Evolutionary conservation across 257 asterid genomes (phyloP).

Genomic region (Thymus mandschuricus): DNA sequence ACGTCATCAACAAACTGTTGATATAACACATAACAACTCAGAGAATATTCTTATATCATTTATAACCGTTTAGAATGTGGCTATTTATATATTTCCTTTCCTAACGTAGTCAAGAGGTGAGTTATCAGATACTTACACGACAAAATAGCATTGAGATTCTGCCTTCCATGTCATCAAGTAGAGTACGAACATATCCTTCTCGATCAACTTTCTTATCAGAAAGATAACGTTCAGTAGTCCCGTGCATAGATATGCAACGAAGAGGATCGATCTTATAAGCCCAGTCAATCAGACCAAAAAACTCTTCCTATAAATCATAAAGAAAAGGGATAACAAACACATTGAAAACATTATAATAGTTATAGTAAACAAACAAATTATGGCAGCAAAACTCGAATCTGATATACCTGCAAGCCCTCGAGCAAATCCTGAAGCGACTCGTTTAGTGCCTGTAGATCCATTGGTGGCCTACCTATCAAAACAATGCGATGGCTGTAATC

Average conservation of each 20-base stretch:
- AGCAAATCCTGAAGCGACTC: slow-evolving; percentile 86
- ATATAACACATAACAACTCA: slow-evolving; percentile 11
- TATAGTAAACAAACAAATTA: slow-evolving; percentile 23
- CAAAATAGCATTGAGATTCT: slow-evolving; percentile 75
- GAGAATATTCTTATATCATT: neutral
- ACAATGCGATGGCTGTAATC: slow-evolving; percentile 26
- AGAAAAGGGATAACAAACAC: slow-evolving; percentile 10
- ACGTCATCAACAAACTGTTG: slow-evolving; percentile 94
- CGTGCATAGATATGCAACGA: slow-evolving; percentile 97
- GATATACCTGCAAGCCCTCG: slow-evolving; percentile 88
- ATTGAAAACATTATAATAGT: slow-evolving; percentile 12
- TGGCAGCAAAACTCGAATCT: slow-evolving; percentile 24
- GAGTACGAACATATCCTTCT: slow-evolving; percentile 84
- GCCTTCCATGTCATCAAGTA: slow-evolving; percentile 94
- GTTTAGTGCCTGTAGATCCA: slow-evolving; percentile 79
- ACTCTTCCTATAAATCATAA: slow-evolving; percentile 71
- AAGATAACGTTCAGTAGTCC: slow-evolving; percentile 88
- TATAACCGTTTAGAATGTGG: slow-evolving; percentile 89
- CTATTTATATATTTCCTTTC: slow-evolving; percentile 24
- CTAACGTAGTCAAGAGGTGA: neutral
- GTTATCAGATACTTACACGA: slow-evolving; percentile 64
- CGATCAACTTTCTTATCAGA: slow-evolving; percentile 93
- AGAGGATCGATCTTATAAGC: slow-evolving; percentile 95
- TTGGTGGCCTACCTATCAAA: slow-evolving; percentile 53
- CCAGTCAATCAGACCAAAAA: slow-evolving; percentile 96